Evolutionary conservation across 2,329 filamentous ascomycete genomes (phyloP).

Genomic region (Monilinia aucupariae): DNA sequence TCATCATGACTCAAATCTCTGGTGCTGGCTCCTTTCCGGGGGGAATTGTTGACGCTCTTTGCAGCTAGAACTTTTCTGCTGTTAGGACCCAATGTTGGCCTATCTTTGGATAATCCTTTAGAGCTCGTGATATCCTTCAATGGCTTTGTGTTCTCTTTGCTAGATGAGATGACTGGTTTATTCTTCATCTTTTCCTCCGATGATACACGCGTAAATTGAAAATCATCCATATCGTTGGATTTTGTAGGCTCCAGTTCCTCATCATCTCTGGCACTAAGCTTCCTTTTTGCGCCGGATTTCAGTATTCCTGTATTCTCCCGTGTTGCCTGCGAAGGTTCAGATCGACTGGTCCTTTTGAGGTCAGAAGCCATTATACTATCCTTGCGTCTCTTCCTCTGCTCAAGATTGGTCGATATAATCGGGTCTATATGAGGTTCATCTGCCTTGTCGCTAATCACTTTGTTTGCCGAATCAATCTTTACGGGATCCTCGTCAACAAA

Average conservation of each 20-base stretch:
- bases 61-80: conserved; percentile 35
- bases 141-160: conserved; percentile 7
- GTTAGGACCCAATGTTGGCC: conserved; percentile 17
- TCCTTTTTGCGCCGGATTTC: conserved; percentile 53
- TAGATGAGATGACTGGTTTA: conserved; percentile 14
- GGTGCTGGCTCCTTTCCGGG: conserved; percentile 44
- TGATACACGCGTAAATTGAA: conserved; percentile 30
- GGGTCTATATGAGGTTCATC: conserved; percentile 26
- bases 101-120: conserved; percentile 27
- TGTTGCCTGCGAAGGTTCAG: conserved; percentile 15
- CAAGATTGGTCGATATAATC: conserved; percentile 32
- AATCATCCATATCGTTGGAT: conserved; percentile 28
- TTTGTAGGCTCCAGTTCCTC: conserved; percentile 39
- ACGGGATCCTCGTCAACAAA: conserved; percentile 53
- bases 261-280: conserved; percentile 52
- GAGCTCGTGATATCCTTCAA: conserved; percentile 23
- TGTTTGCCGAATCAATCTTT: conserved; percentile 46
- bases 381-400: conserved; percentile 35
- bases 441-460: conserved; percentile 18
- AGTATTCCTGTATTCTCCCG: conserved; percentile 29
- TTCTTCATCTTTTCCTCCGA: conserved; percentile 28
- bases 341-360: conserved; percentile 18
- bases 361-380: conserved; percentile 28
- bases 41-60: conserved; percentile 54
- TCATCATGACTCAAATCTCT: conserved; percentile 38